Conservation (phyloP, 768 basidiomycete genomes). For the Phlebiopsis gigantea region DNA sequence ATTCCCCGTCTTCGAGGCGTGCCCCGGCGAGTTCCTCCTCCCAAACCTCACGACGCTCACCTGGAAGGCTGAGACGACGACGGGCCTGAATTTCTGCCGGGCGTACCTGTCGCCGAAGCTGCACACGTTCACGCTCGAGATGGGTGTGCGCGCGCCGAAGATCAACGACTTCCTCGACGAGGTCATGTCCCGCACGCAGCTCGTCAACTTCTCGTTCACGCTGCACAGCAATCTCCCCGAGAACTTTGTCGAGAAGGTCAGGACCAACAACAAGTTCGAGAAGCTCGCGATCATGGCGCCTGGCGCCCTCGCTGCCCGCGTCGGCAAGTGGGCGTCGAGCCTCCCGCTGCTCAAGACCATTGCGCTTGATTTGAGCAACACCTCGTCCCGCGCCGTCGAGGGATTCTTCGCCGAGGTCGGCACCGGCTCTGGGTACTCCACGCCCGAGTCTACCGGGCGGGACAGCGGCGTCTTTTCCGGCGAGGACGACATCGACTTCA, state of each 20-base stretch:
- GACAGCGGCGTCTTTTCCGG: conserved; percentile 78
- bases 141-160: conserved; percentile 51
- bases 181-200: conserved; percentile 55
- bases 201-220: conserved; percentile 65
- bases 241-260: conserved; percentile 60
- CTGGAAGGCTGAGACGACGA: conserved; percentile 67
- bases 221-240: conserved; percentile 69
- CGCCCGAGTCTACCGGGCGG: conserved; percentile 64
- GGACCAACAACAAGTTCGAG: conserved; percentile 53
- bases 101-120: conserved; percentile 66
- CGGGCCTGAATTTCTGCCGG: conserved; percentile 57
- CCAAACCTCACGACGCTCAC: conserved; percentile 64
- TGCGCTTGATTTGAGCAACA: conserved; percentile 67
- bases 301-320: conserved; percentile 61
- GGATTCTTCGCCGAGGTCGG: conserved; percentile 73
- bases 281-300: conserved; percentile 65
- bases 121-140: conserved; percentile 55
- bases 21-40: conserved; percentile 58
- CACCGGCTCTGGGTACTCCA: conserved; percentile 56
- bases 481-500: conserved; percentile 75
- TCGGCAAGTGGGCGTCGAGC: conserved; percentile 71
- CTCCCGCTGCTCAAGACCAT: conserved; percentile 58
- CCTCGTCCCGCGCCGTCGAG: conserved; percentile 66
- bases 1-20: conserved; percentile 62
- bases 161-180: conserved; percentile 59